Conservation (phyloP, 495 filamentous ascomycete genomes). For the Neurospora sp. region DNA sequence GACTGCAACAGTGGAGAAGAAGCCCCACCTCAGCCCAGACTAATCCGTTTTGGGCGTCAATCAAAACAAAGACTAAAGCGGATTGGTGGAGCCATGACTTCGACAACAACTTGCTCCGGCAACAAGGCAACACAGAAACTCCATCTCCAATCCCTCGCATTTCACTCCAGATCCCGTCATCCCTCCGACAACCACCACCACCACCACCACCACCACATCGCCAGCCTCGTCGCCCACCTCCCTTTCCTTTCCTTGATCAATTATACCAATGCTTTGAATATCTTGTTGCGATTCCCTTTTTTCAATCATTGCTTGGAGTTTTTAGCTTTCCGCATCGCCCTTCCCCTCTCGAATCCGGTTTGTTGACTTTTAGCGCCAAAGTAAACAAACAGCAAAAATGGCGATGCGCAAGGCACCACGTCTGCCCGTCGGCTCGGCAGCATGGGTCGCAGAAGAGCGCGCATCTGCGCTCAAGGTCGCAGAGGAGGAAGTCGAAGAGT, state of each 20-base stretch:
- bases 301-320: neutral
- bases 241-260: neutral
- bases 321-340: neutral
- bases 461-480: slow-evolving; percentile 38
- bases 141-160: slow-evolving; percentile 5
- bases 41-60: slow-evolving; percentile 20
- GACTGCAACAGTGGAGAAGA: neutral
- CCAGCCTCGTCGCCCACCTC: neutral
- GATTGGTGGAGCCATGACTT: neutral
- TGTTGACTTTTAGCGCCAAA: slow-evolving; percentile 1
- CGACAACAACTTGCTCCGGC: slow-evolving; percentile 12
- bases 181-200: slow-evolving; percentile 1
- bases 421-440: slow-evolving; percentile 44
- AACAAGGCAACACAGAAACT: slow-evolving; percentile 1
- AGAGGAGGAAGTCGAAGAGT: slow-evolving; percentile 70
- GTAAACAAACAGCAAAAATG: slow-evolving; percentile 30
- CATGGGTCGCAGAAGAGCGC: slow-evolving; percentile 46
- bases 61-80: slow-evolving; percentile 24
- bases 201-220: neutral
- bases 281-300: neutral
- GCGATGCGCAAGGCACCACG: slow-evolving; percentile 40
- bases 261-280: neutral
- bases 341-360: neutral
- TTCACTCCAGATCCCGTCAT: neutral
- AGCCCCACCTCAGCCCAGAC: slow-evolving; percentile 14